A percentile compares a stretch with the other conserved stretches of the same genome.
Conservation (phyloP, 2,329 filamentous ascomycete species). For the Venturia aucupariae region DNA sequence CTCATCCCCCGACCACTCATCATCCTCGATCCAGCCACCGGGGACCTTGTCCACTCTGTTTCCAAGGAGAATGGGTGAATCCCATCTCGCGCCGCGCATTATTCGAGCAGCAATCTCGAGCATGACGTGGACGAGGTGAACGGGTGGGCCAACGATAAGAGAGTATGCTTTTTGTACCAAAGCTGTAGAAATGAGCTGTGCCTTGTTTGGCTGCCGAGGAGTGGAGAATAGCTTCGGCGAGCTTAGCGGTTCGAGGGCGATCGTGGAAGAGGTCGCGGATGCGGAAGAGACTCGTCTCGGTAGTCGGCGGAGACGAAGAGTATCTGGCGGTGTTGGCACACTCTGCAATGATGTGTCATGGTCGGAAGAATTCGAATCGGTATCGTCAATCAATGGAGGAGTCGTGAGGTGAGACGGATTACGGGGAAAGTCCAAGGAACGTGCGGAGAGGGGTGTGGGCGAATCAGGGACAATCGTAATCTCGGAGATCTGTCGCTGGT, state of each 20-base stretch:
- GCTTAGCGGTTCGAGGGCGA: slow-evolving; percentile 31
- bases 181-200: slow-evolving; percentile 33
- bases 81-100: slow-evolving; percentile 34
- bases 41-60: slow-evolving; percentile 15
- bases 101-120: slow-evolving; percentile 73
- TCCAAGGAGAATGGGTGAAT: slow-evolving; percentile 24
- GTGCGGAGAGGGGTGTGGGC: slow-evolving; percentile 2
- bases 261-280: not conserved
- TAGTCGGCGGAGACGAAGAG: slow-evolving; percentile 28
- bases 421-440: not conserved
- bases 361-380: slow-evolving; percentile 15
- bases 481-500: slow-evolving; percentile 26
- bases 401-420: slow-evolving; percentile 27
- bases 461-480: slow-evolving; percentile 23
- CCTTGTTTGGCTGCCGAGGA: slow-evolving; percentile 15
- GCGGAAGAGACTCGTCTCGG: not conserved
- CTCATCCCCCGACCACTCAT: slow-evolving; percentile 34
- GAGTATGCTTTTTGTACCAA: slow-evolving; percentile 70
- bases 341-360: slow-evolving; percentile 23
- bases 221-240: slow-evolving; percentile 57
- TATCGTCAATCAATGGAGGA: slow-evolving; percentile 36
- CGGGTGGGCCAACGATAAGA: slow-evolving; percentile 70
- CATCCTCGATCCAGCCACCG: slow-evolving; percentile 35
- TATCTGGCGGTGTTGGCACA: slow-evolving; percentile 31
- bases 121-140: slow-evolving; percentile 69